phyloP scores from a whole-genome alignment of 768 basidiomycete species.

The Paxillus rubicundulus region DNA sequence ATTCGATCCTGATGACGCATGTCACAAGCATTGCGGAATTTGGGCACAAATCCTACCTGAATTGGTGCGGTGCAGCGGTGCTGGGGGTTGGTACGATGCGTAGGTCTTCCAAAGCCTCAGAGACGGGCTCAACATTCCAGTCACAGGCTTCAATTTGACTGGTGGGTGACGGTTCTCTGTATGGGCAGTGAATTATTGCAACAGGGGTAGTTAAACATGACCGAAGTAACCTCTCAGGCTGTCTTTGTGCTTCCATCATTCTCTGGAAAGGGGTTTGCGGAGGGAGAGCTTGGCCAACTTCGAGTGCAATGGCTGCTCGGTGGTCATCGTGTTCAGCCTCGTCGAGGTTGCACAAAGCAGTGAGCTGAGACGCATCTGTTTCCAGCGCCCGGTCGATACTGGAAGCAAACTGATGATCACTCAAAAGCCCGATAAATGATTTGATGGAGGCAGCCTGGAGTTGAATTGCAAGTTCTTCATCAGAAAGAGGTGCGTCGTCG shows the following conservation, averaged over 20 bases:
- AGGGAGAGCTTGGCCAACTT: constrained; percentile 25
- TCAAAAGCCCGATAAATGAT: constrained; percentile 27
- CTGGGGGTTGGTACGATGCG: background rate
- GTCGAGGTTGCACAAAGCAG: constrained; percentile 33
- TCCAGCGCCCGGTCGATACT: constrained; percentile 43
- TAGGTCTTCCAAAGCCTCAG: background rate
- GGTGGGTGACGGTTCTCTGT: background rate
- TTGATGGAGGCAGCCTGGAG: constrained; percentile 39
- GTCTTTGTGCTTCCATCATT: constrained; percentile 5
- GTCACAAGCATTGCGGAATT: background rate
- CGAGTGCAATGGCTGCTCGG: constrained; percentile 38
- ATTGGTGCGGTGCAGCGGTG: background rate
- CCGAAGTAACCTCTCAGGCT: constrained; percentile 3
- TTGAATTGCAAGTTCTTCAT: constrained; percentile 46
- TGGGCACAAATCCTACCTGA: constrained; percentile 3
- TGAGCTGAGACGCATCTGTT: constrained; percentile 33
- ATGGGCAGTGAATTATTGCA: constrained; percentile 1
- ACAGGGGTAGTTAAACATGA: background rate
- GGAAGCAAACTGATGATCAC: constrained; percentile 40
- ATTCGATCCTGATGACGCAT: constrained; percentile 28
- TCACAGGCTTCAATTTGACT: background rate
- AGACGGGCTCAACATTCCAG: background rate
- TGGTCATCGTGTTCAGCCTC: constrained; percentile 42
- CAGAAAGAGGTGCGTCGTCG: constrained; percentile 30
- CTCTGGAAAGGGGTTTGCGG: constrained; percentile 16